A percentile compares a stretch with the other conserved stretches of the same genome.
phyloP scores from a whole-genome alignment of 192 early-diverging fungal species.

The Coemansia sp. region DNA sequence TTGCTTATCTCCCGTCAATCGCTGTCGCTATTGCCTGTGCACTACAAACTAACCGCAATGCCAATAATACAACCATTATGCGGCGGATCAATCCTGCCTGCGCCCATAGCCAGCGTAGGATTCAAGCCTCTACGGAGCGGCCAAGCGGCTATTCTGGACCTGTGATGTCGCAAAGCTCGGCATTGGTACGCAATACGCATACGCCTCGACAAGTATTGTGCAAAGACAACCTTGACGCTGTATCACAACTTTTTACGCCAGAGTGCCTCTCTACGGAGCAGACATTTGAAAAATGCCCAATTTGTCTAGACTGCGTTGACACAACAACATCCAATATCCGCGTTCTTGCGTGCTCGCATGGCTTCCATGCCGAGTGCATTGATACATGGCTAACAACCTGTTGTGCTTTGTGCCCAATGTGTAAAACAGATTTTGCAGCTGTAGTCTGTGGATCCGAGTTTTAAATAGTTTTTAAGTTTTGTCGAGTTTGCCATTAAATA shows the following conservation, averaged over 20 bases:
- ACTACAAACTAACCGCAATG: neutral
- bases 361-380: slow-evolving; percentile 46
- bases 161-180: neutral
- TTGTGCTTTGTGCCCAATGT: slow-evolving; percentile 42
- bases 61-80: neutral
- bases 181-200: neutral
- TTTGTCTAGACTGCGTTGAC: slow-evolving; percentile 29
- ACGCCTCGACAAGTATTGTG: neutral
- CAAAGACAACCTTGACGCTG: slow-evolving; percentile 7
- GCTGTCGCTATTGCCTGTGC: neutral
- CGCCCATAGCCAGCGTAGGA: neutral
- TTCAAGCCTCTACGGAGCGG: neutral
- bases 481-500: too few species aligned
- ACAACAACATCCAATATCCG: slow-evolving; percentile 13
- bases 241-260: slow-evolving; percentile 15
- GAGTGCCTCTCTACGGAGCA: neutral
- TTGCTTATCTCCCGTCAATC: neutral
- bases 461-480: neutral
- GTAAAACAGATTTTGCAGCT: slow-evolving; percentile 20
- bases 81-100: neutral
- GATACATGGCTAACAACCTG: slow-evolving; percentile 48
- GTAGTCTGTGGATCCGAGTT: neutral
- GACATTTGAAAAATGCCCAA: slow-evolving; percentile 17
- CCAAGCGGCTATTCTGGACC: neutral
- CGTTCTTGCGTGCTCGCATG: slow-evolving; percentile 34